Base-by-base conservation (phyloP, 1,284 basidiomycete genomes). In the Malassezia pachydermatis region DNA sequence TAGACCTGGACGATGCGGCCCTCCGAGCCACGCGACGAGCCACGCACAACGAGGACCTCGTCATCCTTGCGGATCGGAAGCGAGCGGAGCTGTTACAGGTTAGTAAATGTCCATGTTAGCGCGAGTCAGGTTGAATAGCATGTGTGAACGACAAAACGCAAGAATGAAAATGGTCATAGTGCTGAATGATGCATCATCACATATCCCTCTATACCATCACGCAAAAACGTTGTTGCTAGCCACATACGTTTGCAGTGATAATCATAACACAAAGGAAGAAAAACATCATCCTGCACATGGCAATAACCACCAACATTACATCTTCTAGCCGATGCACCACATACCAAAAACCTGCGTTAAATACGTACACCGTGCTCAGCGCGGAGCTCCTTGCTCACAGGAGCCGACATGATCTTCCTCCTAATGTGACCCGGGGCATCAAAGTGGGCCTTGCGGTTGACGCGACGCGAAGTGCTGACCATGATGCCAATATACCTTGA, bases 21-120 rank as follows among this genome's bases (percentile, higher is more conserved):
- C 80, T 99, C 94, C 25, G 61, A 49, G 45, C 75, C 89, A 83
- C 59, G 92, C 82, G 65, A 88, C 79, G 62, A 62, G 34, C 73
- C 73, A 46, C 73, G 72, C 55, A 96, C 88, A 69, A 98, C 90
- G 72, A 86, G 79, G 58, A 99, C 94, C 78, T 96, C 92, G 75
- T 96, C 94, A 70, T 95, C 92, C 77, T 95, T 95, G 74, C 90
- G 86, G 72, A 99, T 82, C 55, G 94, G 90, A 63, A 98, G 77
- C 55, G 92, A 88, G 65, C 90, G 88, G 63, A 81, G 76, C 86
- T 88, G 74, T 36, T 42, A 41, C 19, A 29, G 17, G 34, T 43
- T 44, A 48, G 45, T 39, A 40, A 25, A n/a, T n/a, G n/a, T n/a
- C n/a, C n/a, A n/a, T n/a, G n/a, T n/a, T n/a, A n/a, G n/a, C n/a